Conservation (phyloP, 768 basidiomycete species). For the Macrolepiota fuliginosa region DNA sequence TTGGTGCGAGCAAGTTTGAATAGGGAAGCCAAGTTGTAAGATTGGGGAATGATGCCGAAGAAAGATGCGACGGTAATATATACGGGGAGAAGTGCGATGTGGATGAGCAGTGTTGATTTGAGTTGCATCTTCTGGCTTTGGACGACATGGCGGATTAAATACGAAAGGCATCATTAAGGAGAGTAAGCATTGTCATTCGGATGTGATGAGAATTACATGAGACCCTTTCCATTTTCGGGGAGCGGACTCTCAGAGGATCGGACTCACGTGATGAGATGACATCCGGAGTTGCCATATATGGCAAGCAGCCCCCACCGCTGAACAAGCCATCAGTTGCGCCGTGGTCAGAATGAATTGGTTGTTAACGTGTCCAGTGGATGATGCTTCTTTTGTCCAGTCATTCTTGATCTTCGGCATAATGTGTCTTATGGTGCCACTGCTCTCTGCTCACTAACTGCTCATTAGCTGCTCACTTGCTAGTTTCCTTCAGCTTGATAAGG, state of each 20-base stretch:
- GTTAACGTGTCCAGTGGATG: not conserved
- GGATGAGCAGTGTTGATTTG: constrained; percentile 30
- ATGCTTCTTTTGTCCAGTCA: not conserved
- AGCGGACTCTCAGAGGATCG: not conserved
- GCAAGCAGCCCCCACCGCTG: not conserved
- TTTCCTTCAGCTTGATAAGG: not conserved
- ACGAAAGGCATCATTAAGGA: not conserved
- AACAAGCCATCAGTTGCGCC: not conserved
- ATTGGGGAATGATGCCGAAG: constrained; percentile 28
- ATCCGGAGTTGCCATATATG: not conserved
- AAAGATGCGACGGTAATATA: constrained; percentile 41
- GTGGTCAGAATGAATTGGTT: not conserved
- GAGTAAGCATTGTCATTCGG: not conserved
- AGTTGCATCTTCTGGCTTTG: constrained; percentile 32
- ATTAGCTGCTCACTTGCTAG: not conserved
- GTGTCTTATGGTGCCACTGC: not conserved
- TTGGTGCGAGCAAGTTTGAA: constrained; percentile 34
- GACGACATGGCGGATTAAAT: not conserved
- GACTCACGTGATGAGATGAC: not conserved
- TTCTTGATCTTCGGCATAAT: not conserved
- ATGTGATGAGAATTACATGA: constrained; percentile 7
- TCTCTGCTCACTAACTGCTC: not conserved
- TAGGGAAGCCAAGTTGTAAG: constrained; percentile 36
- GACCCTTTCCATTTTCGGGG: not conserved
- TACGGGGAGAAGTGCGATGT: constrained; percentile 35